Conservation (phyloP, 2,329 filamentous ascomycete species). For the Neonectria sp. region DNA sequence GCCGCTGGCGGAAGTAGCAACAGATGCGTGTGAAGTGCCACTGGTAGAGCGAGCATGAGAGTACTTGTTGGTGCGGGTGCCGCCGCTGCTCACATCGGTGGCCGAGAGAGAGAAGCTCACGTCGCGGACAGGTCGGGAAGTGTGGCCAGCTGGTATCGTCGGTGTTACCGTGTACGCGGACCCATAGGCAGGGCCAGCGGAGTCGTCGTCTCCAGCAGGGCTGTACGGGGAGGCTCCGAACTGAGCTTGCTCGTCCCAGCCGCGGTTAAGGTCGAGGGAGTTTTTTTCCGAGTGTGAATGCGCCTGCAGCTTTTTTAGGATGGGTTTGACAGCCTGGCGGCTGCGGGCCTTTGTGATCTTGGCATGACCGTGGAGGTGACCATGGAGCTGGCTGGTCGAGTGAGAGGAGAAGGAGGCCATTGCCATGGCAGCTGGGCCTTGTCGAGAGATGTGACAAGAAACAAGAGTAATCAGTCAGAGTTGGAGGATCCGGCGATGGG, state of each 20-base stretch:
- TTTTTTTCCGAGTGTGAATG: constrained; percentile 73
- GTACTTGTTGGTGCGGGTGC: constrained; percentile 57
- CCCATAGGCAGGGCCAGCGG: constrained; percentile 37
- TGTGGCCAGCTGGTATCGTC: constrained; percentile 36
- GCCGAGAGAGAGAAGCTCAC: constrained; percentile 63
- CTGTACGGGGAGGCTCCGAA: constrained; percentile 49
- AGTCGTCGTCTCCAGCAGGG: constrained; percentile 46
- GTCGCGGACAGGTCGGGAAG: constrained; percentile 53
- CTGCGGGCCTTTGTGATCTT: constrained; percentile 62
- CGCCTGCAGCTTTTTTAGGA: constrained; percentile 70
- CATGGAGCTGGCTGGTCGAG: constrained; percentile 42
- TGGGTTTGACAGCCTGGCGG: constrained; percentile 71
- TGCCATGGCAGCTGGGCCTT: constrained; percentile 33
- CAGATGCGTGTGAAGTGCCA: constrained; percentile 70
- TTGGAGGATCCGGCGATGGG: neutral
- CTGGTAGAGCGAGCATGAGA: constrained; percentile 73
- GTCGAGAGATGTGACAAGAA: neutral
- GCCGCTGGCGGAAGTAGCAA: constrained; percentile 69
- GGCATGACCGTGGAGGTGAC: constrained; percentile 41
- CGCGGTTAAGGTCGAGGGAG: constrained; percentile 73
- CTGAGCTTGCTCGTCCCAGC: constrained; percentile 69
- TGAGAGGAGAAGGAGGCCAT: constrained; percentile 47
- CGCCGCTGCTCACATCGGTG: constrained; percentile 50
- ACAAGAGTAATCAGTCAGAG: constrained; percentile 1
- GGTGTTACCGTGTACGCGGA: constrained; percentile 38